Evolutionary conservation across 257 asterid genomes (phyloP).

Genomic region (Nicotiana benthamiana): DNA sequence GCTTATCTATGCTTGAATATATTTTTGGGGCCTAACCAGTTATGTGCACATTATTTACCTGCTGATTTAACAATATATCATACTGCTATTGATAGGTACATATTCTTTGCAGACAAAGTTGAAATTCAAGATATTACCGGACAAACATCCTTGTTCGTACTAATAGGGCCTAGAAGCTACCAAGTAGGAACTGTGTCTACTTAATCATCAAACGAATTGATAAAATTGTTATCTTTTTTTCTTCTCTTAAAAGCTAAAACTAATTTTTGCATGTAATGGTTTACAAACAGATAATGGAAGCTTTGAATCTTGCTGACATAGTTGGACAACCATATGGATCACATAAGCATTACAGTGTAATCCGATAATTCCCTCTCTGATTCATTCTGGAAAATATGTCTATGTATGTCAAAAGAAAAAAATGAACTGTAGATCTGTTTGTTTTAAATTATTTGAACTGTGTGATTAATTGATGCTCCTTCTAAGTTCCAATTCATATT

Average conservation of each 20-base stretch:
- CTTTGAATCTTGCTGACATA: constrained; percentile 61
- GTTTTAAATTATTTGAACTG: neutral
- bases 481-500: neutral
- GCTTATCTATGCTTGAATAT: neutral
- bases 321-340: constrained; percentile 84
- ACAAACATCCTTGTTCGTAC: constrained; percentile 68
- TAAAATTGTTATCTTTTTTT: constrained; percentile 10
- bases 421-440: neutral
- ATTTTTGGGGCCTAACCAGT: neutral
- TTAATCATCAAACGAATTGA: constrained; percentile 6
- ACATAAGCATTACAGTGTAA: constrained; percentile 83
- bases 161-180: constrained; percentile 74
- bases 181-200: constrained; percentile 33
- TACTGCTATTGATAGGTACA: constrained; percentile 49
- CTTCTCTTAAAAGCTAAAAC: constrained; percentile 10
- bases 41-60: neutral
- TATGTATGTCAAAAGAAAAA: no score
- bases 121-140: constrained; percentile 77
- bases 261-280: constrained; percentile 15
- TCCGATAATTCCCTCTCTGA: constrained; percentile 4
- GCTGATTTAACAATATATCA: constrained; percentile 3
- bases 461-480: neutral
- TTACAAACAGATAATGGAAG: constrained; percentile 64
- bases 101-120: constrained; percentile 88
- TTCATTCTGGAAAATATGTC: neutral